Base-by-base conservation (phyloP, 2,329 filamentous ascomycete genomes). In the Phoma sp. region DNA sequence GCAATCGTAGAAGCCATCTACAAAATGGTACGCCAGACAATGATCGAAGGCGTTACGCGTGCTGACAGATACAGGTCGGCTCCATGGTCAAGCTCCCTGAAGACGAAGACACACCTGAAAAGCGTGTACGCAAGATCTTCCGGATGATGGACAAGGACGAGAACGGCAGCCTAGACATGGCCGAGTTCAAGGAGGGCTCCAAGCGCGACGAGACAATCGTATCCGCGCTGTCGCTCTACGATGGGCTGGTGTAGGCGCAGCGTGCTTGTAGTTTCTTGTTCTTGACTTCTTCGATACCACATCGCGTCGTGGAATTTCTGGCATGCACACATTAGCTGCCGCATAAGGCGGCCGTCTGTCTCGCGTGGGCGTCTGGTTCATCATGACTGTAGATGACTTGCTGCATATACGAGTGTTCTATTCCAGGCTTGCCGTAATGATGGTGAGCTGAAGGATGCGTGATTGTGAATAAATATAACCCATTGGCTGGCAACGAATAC, bases 81-180 rank as follows among this genome's bases (percentile, higher is more conserved):
- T 96, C 93, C 47, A 99, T 99, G 95, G 95, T 99, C 69, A 98
- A 98, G 78, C 84, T 99, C 39, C 95, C 95, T 47, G 92, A 97
- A 77, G 95, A 99, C 79, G 95, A 99, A 81, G 93, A 99, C 79
- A 99, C 95, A 52, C 95, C 95, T 14, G 93, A 98, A 83, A 99
- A 99, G 82, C 89, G 95, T 61, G 95, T 99, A 60, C 87, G 84
- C 78, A 99, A 99, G 83, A 98, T 99, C 77, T 99, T 99, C 83
- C 85, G 89, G 70, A 98, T 98, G 95, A 99, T 99, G 95, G 95
- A 99, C 82, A 99, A 99, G 84, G 95, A 99, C 75, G 93, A 98
- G 80, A 98, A 98, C 74, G 95, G 93, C 67, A 96, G 90, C 72
- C 80, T 99, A 68, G 93, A 98, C 75, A 93, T 97, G 84, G 89